Conservation (phyloP, 345 rosid genomes). For the Sisymbrium irio region DNA sequence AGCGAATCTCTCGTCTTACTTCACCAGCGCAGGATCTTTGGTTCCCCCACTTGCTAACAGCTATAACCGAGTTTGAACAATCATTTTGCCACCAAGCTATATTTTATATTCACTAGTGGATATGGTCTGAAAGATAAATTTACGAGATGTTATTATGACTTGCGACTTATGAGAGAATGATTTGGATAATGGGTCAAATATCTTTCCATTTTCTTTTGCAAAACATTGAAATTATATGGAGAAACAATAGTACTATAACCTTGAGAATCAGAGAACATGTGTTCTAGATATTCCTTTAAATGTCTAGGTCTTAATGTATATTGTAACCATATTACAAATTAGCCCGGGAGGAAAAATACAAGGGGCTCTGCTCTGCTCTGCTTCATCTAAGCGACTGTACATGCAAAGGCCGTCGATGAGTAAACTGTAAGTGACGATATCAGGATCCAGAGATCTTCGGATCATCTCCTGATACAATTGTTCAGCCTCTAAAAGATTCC, state of each 20-base stretch:
- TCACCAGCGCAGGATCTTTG: conserved; percentile 34
- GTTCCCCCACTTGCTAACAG: conserved; percentile 31
- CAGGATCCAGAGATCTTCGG: conserved; percentile 23
- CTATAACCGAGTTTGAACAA: conserved; percentile 14
- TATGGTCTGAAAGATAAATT: background rate
- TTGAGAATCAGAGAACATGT: no score
- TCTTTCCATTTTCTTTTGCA: no score
- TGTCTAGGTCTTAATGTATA: background rate
- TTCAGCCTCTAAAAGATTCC: conserved; percentile 17
- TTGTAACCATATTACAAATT: conserved; percentile 29
- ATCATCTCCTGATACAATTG: conserved; percentile 30
- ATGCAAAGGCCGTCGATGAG: conserved; percentile 30
- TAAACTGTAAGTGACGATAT: conserved; percentile 29
- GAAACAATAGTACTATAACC: no score
- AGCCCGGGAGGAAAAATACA: conserved; percentile 29
- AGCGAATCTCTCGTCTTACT: conserved; percentile 33
- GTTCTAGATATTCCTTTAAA: no score
- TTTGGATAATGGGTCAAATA: background rate
- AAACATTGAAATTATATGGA: no score
- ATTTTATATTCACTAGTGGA: background rate
- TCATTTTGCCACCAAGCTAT: background rate
- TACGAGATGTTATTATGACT: background rate
- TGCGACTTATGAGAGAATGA: background rate
- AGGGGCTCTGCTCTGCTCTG: conserved; percentile 19
- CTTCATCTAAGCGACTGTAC: conserved; percentile 31